Evolutionary conservation across 2,329 filamentous ascomycete species (phyloP).

Genomic region (Penicillium sp.): DNA sequence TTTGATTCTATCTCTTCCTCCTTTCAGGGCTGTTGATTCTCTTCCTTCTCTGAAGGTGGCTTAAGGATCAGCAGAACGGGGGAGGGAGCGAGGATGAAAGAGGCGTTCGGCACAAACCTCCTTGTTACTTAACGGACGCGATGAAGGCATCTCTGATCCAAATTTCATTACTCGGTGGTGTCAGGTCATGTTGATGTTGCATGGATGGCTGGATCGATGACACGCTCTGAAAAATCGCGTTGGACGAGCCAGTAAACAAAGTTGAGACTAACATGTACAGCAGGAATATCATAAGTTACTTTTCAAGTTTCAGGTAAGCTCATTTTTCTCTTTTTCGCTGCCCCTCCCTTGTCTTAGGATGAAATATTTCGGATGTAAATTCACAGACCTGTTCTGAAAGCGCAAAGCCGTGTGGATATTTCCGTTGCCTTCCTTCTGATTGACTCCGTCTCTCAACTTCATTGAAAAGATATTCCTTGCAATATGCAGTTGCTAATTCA

Average conservation of each 20-base stretch:
- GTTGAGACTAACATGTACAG: neutral
- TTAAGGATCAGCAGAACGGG: slow-evolving; percentile 76
- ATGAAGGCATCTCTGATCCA: slow-evolving; percentile 92
- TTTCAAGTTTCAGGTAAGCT: neutral
- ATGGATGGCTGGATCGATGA: neutral
- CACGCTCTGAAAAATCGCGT: neutral
- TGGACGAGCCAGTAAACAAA: neutral
- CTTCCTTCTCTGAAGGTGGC: slow-evolving; percentile 61
- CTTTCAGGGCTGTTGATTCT: slow-evolving; percentile 71
- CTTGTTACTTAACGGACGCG: slow-evolving; percentile 98
- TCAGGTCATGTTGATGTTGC: slow-evolving; percentile 11
- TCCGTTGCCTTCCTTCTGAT: slow-evolving; percentile 21
- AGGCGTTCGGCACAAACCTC: slow-evolving; percentile 96
- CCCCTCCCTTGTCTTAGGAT: slow-evolving; percentile 12
- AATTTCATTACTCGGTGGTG: slow-evolving; percentile 50
- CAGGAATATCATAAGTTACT: neutral
- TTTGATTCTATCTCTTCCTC: slow-evolving; percentile 65
- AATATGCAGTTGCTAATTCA: neutral
- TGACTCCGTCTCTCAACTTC: neutral
- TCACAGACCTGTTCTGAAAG: slow-evolving; percentile 20
- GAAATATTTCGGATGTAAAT: slow-evolving; percentile 20
- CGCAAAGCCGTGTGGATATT: slow-evolving; percentile 18
- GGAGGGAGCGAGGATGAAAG: slow-evolving; percentile 77
- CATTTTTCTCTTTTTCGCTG: neutral
- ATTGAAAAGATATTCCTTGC: neutral